Evolutionary conservation across 2,329 filamentous ascomycete genomes (phyloP).

Genomic region (Penicillium janthinellum): DNA sequence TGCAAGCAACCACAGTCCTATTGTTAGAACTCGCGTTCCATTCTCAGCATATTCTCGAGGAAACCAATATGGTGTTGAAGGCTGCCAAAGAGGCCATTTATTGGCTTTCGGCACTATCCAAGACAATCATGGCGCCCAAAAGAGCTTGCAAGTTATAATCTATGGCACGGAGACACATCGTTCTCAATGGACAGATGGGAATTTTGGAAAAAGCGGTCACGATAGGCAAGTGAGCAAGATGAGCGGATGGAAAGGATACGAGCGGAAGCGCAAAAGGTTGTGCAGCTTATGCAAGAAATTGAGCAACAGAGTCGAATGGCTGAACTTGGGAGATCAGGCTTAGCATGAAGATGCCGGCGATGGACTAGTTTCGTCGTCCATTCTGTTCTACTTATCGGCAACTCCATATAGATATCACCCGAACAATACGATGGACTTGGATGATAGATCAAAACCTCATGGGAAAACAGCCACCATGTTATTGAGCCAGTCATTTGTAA

Average conservation of each 20-base stretch:
- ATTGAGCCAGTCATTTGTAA: too few species aligned
- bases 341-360: neutral
- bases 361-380: neutral
- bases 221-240: too few species aligned
- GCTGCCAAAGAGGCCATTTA: slow-evolving; percentile 39
- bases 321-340: neutral
- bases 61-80: slow-evolving; percentile 38
- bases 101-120: slow-evolving; percentile 38
- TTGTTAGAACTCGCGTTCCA: slow-evolving; percentile 48
- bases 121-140: slow-evolving; percentile 32
- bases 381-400: neutral
- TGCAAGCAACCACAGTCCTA: slow-evolving; percentile 48
- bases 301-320: neutral
- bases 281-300: slow-evolving; percentile 4
- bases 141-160: slow-evolving; percentile 37
- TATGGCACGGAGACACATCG: too few species aligned
- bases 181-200: too few species aligned
- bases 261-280: neutral
- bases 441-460: too few species aligned
- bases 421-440: too few species aligned
- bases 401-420: neutral
- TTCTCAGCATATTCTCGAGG: slow-evolving; percentile 47
- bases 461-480: too few species aligned
- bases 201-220: too few species aligned
- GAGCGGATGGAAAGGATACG: neutral